Conservation (phyloP, 192 early-diverging fungal species). For the Mortierella claussenii region DNA sequence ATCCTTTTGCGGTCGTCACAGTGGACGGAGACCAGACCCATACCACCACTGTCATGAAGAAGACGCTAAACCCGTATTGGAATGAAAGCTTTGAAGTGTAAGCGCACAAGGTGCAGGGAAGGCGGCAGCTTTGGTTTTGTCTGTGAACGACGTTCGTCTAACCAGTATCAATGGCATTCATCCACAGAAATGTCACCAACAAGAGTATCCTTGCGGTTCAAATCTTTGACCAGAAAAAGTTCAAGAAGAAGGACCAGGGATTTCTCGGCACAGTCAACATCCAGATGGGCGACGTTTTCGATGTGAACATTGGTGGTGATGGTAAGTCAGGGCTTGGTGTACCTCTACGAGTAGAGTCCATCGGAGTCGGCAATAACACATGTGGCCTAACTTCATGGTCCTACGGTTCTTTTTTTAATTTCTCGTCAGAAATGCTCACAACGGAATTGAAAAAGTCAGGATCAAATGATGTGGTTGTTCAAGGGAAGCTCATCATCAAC, state of each 20-base stretch:
- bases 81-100: constrained; percentile 89
- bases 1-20: constrained; percentile 96
- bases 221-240: constrained; percentile 98
- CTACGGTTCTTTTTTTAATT: too few species aligned
- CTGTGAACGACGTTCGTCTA: background rate
- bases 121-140: background rate
- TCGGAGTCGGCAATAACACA: too few species aligned
- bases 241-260: constrained; percentile 89
- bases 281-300: constrained; percentile 83
- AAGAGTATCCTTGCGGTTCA: constrained; percentile 89
- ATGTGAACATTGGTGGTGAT: constrained; percentile 81
- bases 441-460: constrained; percentile 91
- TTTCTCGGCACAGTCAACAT: constrained; percentile 94
- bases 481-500: constrained; percentile 86
- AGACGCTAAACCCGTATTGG: constrained; percentile 96
- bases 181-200: constrained; percentile 72
- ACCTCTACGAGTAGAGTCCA: too few species aligned
- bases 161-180: too few species aligned
- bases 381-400: too few species aligned
- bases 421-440: constrained; percentile 80
- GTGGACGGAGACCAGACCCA: constrained; percentile 97
- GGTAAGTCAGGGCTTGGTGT: constrained; percentile 22
- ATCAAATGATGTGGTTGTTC: constrained; percentile 77
- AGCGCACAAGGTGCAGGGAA: constrained; percentile 5
- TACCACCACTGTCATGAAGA: constrained; percentile 86